Evolutionary conservation across 2,329 filamentous ascomycete genomes (phyloP).

Genomic region (Diaporthe sp.): DNA sequence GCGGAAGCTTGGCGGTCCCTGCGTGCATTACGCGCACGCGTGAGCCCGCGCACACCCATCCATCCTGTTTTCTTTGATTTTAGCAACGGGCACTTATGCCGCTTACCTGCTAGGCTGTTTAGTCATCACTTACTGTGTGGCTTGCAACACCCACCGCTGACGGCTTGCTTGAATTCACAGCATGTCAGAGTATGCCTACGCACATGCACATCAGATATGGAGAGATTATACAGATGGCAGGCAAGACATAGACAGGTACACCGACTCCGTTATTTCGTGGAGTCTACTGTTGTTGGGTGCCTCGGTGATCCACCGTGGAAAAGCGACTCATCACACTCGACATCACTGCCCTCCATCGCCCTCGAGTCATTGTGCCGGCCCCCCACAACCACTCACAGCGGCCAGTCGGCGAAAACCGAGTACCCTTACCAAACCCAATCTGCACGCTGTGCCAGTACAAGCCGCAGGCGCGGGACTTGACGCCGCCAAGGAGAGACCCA

Average conservation of each 20-base stretch:
- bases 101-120: not conserved
- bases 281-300: not conserved
- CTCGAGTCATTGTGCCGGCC: constrained; percentile 1
- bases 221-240: not conserved
- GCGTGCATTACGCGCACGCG: constrained; percentile 3
- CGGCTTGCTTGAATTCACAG: not conserved
- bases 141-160: not conserved
- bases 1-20: constrained; percentile 27
- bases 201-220: not conserved
- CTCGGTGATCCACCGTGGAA: not conserved
- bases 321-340: not conserved
- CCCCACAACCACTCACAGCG: not conserved
- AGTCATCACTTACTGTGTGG: not conserved
- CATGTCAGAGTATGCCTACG: too few relatives aligned
- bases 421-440: not conserved
- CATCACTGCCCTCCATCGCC: not conserved
- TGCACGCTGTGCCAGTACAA: not conserved
- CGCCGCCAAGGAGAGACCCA: not conserved
- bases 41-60: not conserved
- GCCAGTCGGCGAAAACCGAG: not conserved
- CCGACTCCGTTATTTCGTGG: too few relatives aligned
- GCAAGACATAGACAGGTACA: not conserved
- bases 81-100: constrained; percentile 23
- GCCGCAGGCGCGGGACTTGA: not conserved
- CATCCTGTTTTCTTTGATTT: not conserved